Evolutionary conservation across 2,329 filamentous ascomycete genomes (phyloP), one percentile per base, ranked within the genome.

Genomic region (Calonectria honghensis): DNA sequence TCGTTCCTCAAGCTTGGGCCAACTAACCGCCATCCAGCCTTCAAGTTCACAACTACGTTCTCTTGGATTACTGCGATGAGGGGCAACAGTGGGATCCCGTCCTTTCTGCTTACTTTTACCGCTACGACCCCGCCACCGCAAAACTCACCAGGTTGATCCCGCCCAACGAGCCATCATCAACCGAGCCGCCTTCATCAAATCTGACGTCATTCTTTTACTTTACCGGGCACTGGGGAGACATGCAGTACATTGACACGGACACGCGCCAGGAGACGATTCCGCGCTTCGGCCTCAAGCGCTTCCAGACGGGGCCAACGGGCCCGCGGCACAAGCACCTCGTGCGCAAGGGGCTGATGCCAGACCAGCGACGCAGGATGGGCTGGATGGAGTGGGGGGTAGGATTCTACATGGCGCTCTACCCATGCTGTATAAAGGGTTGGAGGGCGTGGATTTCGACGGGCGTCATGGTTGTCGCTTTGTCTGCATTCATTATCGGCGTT

Each of bases 81-180:
- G 84, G 84, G 0, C 76, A 73, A 24, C 76, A 70, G 7, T 85
- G 84, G 84, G 83, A 85, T 64, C 84, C 84, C 0, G 66, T 85
- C 2, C 77, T 81, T 4, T 85, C 84, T 2, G 84, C 84, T 18
- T 84, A 84, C 73, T 85, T 85, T 52, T 85, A 84, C 54, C 81
- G 76, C 37, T 80, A 84, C 59, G 73, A 85, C n/a, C 75, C 82
- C 7, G 39, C 72, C 1, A 79, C 76, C 1, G 79, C 75, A 31
- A 77, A 68, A 0, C 39, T 85, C 3, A 82, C 78, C 0, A 66
- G 77, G 0, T 73, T 81, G 1, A 63, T 61, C 1, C 68, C 78
- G 0, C 79, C 79, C 0, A 68, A 76, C 2, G 29, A 78, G 14
- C n/a, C 59, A 1, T 72, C 72, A 0, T 72, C 72, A 0, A 13